phyloP scores from a whole-genome alignment of 2,329 filamentous ascomycete species.

The Zymoseptoria ardabiliae region DNA sequence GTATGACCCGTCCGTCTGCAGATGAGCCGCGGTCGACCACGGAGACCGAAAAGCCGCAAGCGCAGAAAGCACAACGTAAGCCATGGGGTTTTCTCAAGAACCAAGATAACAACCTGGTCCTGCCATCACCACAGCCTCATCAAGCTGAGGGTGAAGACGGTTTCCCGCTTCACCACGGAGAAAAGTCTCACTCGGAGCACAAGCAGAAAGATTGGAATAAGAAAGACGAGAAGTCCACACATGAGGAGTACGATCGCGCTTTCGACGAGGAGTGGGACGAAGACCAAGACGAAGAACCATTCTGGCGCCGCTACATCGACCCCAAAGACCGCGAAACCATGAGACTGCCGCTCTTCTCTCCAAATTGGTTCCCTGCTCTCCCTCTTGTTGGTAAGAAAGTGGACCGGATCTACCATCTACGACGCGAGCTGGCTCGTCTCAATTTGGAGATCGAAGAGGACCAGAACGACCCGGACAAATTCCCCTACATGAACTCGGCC shows the following conservation, averaged over 20 bases:
- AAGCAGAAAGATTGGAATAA: slow-evolving; percentile 5
- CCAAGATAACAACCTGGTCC: slow-evolving; percentile 26
- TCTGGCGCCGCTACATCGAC: slow-evolving; percentile 78
- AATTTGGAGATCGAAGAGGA: slow-evolving; percentile 90
- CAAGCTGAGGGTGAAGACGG: slow-evolving; percentile 28
- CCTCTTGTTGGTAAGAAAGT: slow-evolving; percentile 81
- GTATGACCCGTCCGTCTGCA: slow-evolving; percentile 16
- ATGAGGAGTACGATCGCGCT: slow-evolving; percentile 52
- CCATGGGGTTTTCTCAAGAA: slow-evolving; percentile 30
- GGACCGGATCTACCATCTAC: slow-evolving; percentile 88
- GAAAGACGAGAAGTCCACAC: slow-evolving; percentile 14
- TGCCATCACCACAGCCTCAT: slow-evolving; percentile 41
- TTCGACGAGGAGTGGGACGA: slow-evolving; percentile 57
- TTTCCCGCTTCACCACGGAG: slow-evolving; percentile 19
- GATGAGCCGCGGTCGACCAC: slow-evolving; percentile 15
- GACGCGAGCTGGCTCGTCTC: slow-evolving; percentile 74
- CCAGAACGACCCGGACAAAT: slow-evolving; percentile 76
- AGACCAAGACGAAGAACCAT: slow-evolving; percentile 55
- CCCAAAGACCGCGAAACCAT: slow-evolving; percentile 79
- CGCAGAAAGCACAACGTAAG: slow-evolving; percentile 9
- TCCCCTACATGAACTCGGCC: slow-evolving; percentile 87
- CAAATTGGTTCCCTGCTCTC: slow-evolving; percentile 68
- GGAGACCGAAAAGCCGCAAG: slow-evolving; percentile 27
- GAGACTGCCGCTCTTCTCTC: slow-evolving; percentile 57
- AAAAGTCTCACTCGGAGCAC: neutral